Conservation (phyloP, 306 rosid genomes). For the Parietaria judaica region DNA sequence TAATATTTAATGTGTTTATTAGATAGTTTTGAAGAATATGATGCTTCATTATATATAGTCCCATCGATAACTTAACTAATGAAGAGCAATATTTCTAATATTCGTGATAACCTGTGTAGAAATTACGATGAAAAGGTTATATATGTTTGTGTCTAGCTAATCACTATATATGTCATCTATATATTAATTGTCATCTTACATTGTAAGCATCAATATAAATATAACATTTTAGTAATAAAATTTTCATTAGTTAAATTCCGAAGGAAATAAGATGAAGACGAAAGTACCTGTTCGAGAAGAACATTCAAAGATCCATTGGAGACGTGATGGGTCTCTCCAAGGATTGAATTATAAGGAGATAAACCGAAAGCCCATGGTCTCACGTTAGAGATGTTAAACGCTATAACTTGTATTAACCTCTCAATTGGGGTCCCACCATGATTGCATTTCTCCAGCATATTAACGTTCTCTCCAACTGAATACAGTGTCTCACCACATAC, state of each 20-base stretch:
- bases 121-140: too few relatives aligned
- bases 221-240: too few relatives aligned
- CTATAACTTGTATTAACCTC: slow-evolving; percentile 53
- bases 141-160: too few relatives aligned
- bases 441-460: slow-evolving; percentile 58
- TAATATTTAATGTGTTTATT: too few relatives aligned
- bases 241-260: not conserved
- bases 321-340: slow-evolving; percentile 93
- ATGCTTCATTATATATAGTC: too few relatives aligned
- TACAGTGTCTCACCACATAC: slow-evolving; percentile 68
- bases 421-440: slow-evolving; percentile 40
- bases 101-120: too few relatives aligned
- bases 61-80: too few relatives aligned
- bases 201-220: too few relatives aligned
- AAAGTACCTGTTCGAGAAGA: slow-evolving; percentile 63
- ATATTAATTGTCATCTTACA: too few relatives aligned
- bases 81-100: too few relatives aligned
- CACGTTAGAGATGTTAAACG: slow-evolving; percentile 73
- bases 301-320: slow-evolving; percentile 54
- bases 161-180: too few relatives aligned
- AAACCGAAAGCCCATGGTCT: slow-evolving; percentile 56
- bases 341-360: slow-evolving; percentile 69
- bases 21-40: too few relatives aligned
- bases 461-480: slow-evolving; percentile 22
- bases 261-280: not conserved